These are phyloP conservation scores for Botryotinia convoluta DNA, from an alignment of 2,329 filamentous ascomycete species.

Conservation along the genomic window DNA sequence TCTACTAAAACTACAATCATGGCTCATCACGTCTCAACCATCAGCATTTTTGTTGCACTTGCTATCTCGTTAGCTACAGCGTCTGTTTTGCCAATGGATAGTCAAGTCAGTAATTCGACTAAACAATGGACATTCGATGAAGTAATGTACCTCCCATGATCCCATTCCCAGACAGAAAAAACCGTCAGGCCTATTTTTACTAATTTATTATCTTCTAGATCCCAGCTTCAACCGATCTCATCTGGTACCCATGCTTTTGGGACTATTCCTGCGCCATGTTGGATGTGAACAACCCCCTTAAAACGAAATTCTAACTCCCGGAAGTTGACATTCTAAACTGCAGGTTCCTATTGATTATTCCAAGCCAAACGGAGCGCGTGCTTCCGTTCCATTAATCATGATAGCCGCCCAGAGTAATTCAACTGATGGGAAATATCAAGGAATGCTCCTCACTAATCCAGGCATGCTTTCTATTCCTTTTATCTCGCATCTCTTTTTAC, in stretches of 20 bases:
- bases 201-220: conserved; percentile 21
- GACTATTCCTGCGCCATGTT: conserved; percentile 22
- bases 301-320: background rate
- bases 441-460: conserved; percentile 26
- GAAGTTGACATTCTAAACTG: background rate
- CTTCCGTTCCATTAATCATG: conserved; percentile 25
- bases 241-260: conserved; percentile 22
- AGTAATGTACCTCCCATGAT: background rate
- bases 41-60: background rate
- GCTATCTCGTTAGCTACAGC: background rate
- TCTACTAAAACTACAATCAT: background rate
- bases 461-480: background rate
- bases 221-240: conserved; percentile 16
- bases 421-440: conserved; percentile 20
- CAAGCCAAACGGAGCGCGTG: conserved; percentile 13
- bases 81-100: background rate
- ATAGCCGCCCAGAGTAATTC: conserved; percentile 20
- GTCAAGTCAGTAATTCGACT: background rate
- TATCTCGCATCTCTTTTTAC: background rate
- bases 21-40: background rate
- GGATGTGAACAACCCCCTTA: conserved; percentile 5
- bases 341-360: conserved; percentile 29
- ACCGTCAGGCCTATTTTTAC: background rate
- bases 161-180: background rate
- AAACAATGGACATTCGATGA: conserved; percentile 17